Evolutionary conservation across 139 green algal genomes (phyloP), one percentile per base, ranked within the genome.

Genomic region (Chlamydomonas sphaeroides): DNA sequence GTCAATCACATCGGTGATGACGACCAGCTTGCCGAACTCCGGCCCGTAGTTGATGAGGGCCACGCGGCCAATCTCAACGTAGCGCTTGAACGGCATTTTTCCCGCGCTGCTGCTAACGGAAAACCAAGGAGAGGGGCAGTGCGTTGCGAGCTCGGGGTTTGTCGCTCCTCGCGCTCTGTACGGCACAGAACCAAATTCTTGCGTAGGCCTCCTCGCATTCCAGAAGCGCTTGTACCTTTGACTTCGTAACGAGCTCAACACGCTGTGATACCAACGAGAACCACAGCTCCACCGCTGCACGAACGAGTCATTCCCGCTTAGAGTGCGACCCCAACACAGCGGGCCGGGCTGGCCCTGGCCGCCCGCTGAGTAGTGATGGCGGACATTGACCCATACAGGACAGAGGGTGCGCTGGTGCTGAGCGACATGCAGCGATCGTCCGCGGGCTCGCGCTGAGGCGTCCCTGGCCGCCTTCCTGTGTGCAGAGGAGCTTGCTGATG

Each of bases 11-110:
- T 98, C 95, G 45, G 92, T 90, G 79, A 98, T 96, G 57, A 95
- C 90, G 32, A 97, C 88, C 41, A 98, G 93, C 88, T 95, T 95
- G 86, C 95, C 95, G 83, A 93, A 95, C 33, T 98, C 91, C 56
- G 87, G 75, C 59, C 94, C 95, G 68, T 93, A 97, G 92, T 97
- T 98, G 63, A 98, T 81, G 67, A 99, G 85, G 80, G 93, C 94
- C 67, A 99, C 95, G 38, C 97, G 95, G 83, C 97, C 97, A 79
- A 99, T 95, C 90, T 99, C 96, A 35, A 99, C 93, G 78, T 95
- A 94, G 62, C 95, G 86, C 85, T 91, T 93, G 92, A 98, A 98
- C 65, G 95, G 94, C 95, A 98, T 98, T 38, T 70, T 89, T 67
- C 17, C 26, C 36, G n/a, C 20, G 53, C 57, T 45, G 45, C 45